Conservation (phyloP, 805 yeast genomes). For the Ogataea methanolica region DNA sequence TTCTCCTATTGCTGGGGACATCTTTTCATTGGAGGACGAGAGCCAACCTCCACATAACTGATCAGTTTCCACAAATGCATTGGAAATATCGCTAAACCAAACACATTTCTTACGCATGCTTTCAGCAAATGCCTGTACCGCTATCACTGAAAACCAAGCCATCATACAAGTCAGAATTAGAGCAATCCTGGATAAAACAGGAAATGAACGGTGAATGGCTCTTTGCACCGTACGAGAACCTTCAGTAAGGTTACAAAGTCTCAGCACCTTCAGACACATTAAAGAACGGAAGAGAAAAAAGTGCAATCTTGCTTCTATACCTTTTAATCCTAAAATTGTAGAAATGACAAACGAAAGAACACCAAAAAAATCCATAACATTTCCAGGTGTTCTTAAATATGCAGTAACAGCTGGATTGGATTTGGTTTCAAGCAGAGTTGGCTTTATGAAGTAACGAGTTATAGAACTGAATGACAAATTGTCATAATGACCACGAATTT, state of each 20-base stretch:
- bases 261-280: constrained; percentile 60
- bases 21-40: no score
- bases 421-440: neutral
- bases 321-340: constrained; percentile 41
- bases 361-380: constrained; percentile 68
- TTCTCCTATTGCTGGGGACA: constrained; percentile 1
- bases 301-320: constrained; percentile 44
- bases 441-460: neutral
- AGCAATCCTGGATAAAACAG: constrained; percentile 64
- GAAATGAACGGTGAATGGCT: constrained; percentile 68
- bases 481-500: neutral
- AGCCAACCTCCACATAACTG: constrained; percentile 9
- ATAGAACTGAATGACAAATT: neutral
- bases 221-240: constrained; percentile 65
- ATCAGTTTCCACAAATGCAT: constrained; percentile 35
- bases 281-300: constrained; percentile 61
- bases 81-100: constrained; percentile 66
- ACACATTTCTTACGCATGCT: constrained; percentile 75
- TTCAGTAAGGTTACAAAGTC: constrained; percentile 61
- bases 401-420: constrained; percentile 39
- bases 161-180: constrained; percentile 72
- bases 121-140: constrained; percentile 76
- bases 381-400: constrained; percentile 70
- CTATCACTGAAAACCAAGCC: constrained; percentile 71
- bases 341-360: constrained; percentile 68